phyloP scores from a whole-genome alignment of 768 basidiomycete genomes.

The Tricholoma saponaceum region DNA sequence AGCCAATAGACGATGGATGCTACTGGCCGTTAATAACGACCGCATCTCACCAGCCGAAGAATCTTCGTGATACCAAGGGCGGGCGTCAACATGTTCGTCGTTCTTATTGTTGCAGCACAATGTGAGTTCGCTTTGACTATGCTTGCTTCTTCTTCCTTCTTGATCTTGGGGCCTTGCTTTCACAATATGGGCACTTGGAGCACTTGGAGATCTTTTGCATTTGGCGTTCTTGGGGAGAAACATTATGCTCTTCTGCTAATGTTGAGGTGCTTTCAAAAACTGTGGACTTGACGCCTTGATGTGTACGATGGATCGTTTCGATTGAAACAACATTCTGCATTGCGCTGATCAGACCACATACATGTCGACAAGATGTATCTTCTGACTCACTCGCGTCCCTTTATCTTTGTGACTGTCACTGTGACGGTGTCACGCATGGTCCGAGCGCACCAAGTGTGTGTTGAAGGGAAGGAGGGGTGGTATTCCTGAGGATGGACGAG shows the following conservation, averaged over 20 bases:
- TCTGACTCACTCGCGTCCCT: constrained; percentile 3
- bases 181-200: neutral
- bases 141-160: neutral
- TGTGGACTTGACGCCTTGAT: neutral
- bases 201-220: neutral
- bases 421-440: neutral
- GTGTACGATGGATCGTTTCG: neutral
- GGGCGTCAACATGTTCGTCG: neutral
- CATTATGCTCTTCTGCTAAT: neutral
- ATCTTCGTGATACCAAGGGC: neutral
- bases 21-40: neutral
- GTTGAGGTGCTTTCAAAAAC: neutral
- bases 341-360: neutral
- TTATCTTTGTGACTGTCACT: neutral
- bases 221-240: neutral
- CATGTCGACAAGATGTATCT: neutral
- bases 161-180: neutral
- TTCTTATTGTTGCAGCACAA: neutral
- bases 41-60: neutral
- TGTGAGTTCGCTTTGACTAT: neutral
- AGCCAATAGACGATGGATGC: neutral
- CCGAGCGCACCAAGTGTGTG: neutral
- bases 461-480: neutral
- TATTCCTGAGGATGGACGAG: neutral
- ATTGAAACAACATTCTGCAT: neutral